phyloP scores from a whole-genome alignment of 768 basidiomycete genomes.

The Sarcodon sp. region DNA sequence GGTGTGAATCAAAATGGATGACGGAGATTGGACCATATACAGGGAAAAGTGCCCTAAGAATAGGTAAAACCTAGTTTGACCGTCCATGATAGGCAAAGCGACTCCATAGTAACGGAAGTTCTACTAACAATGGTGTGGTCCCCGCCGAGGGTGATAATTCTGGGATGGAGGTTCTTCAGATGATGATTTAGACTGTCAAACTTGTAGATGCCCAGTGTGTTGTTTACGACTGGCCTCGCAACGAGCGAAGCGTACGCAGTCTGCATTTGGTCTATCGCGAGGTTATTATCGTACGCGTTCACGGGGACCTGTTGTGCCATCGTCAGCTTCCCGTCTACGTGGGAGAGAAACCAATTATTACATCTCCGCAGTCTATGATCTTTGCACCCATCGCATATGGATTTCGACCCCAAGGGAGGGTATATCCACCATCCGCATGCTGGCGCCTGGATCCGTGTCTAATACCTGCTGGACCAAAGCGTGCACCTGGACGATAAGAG shows the following conservation, averaged over 20 bases:
- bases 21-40: slow-evolving; percentile 75
- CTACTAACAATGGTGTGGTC: slow-evolving; percentile 75
- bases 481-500: slow-evolving; percentile 47
- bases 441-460: slow-evolving; percentile 69
- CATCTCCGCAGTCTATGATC: slow-evolving; percentile 79
- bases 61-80: slow-evolving; percentile 34
- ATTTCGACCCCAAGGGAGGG: slow-evolving; percentile 57
- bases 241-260: slow-evolving; percentile 73
- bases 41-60: slow-evolving; percentile 66
- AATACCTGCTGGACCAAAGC: slow-evolving; percentile 82
- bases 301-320: slow-evolving; percentile 45
- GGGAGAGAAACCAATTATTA: slow-evolving; percentile 16
- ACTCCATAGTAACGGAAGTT: too few species aligned
- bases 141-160: slow-evolving; percentile 37
- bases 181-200: too few species aligned
- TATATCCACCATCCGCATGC: slow-evolving; percentile 45
- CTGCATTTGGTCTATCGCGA: slow-evolving; percentile 81
- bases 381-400: slow-evolving; percentile 46
- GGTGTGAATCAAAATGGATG: slow-evolving; percentile 74
- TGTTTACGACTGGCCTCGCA: slow-evolving; percentile 31
- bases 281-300: slow-evolving; percentile 68
- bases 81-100: too few species aligned
- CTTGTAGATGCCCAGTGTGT: neutral
- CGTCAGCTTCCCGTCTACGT: neutral
- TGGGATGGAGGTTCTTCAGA: neutral